These are phyloP conservation scores for Sequoiadendron giganteum DNA, from an alignment of 75 land plant genomes.

Conservation along the genomic window DNA sequence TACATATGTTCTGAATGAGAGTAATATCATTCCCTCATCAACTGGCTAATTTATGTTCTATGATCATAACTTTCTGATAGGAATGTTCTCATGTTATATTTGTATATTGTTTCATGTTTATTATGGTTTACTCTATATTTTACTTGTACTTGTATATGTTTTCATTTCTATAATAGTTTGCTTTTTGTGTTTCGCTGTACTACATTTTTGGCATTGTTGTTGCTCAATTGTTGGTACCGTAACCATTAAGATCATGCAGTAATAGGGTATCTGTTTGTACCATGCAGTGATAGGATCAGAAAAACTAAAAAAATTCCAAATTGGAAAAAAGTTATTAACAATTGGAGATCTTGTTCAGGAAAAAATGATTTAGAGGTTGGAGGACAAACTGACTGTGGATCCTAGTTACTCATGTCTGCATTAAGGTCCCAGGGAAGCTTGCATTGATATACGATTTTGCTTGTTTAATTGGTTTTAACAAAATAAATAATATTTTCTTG, in stretches of 20 bases:
- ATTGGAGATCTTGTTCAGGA: background rate
- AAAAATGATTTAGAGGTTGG: background rate
- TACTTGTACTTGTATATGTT: background rate
- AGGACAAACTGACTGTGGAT: background rate
- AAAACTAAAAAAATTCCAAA: background rate
- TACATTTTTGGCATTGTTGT: background rate
- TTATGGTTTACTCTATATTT: background rate
- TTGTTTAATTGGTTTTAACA: slow-evolving; percentile 1
- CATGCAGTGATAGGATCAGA: background rate
- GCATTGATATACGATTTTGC: background rate
- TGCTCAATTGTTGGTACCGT: background rate
- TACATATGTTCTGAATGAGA: background rate
- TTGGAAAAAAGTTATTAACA: background rate
- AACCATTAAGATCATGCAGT: background rate
- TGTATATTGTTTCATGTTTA: background rate
- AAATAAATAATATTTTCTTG: background rate
- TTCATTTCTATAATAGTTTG: background rate
- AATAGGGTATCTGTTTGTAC: background rate
- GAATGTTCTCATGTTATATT: background rate
- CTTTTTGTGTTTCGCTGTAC: background rate
- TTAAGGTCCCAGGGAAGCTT: background rate
- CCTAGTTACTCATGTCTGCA: background rate
- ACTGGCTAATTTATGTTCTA: background rate
- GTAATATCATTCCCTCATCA: background rate
- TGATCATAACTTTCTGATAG: background rate